Base-by-base conservation (phyloP, 2,329 filamentous ascomycete species). In the Clonostachys byssicola region DNA sequence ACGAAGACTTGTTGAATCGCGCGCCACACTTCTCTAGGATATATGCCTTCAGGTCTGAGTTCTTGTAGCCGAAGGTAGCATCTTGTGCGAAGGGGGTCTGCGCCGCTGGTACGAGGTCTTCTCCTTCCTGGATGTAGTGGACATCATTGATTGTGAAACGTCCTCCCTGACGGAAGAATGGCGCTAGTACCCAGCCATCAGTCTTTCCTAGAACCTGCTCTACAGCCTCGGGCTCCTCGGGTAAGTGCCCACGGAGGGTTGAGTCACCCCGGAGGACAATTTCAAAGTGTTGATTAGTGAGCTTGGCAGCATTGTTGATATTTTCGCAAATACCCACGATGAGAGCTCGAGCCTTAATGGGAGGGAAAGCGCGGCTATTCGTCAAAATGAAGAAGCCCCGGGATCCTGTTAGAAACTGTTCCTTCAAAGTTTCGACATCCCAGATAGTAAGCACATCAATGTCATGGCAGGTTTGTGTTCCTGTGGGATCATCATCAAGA, bases 361-460 rank as follows among this genome's bases (percentile, higher is more conserved):
- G 68, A 17, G 73, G 73, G 5, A 81, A 61, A 4, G 78, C 78
- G 12, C 77, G 72, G 5, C 76, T 80, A 56, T 81, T 81, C 17
- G 78, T 81, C 5, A 81, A 63, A 51, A 81, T 80, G 63, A 82
- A 82, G 65, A 82, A 81, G 8, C 78, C 78, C 23, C 23, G 23
- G 2, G 23, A 30, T 30, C 23, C 23, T 10, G 23, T 30, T 10
- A 30, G 23, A 30, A 30, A 10, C 4, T 30, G 23, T 30, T 30
- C 23, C 23, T 30, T 30, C 23, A 30, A 10, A 30, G 8, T 30
- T 30, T 30, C 23, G 9, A 30, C 23, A 30, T 30, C 23, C 23
- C 23, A 30, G 2, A 30, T 30, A 10, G 23, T 30, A 30, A 30
- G 23, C 3, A 30, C 23, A 30, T 30, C 23, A 30, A 30, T 10